Percentiles rank a stretch among this genome's conserved stretches.
These are phyloP conservation scores for Catenaria anguillulae DNA, from an alignment of 371 early-diverging fungal genomes.

Conservation along the genomic window DNA sequence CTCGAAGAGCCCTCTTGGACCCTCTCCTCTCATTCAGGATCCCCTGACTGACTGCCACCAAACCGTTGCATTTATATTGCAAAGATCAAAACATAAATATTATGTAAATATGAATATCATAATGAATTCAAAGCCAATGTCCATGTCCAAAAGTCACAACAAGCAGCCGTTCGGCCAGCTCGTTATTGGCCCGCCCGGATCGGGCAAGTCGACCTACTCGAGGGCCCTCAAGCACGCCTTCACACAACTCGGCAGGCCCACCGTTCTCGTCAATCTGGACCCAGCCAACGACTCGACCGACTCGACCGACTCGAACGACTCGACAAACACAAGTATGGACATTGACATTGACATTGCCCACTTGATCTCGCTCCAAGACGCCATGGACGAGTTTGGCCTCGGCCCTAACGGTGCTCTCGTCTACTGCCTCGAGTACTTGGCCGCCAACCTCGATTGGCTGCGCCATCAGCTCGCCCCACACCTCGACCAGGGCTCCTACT, in stretches of 20 bases:
- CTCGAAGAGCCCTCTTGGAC: no score
- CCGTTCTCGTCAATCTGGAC: constrained; percentile 53
- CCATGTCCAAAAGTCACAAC: no score
- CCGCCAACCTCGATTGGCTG: constrained; percentile 30
- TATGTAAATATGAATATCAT: no score
- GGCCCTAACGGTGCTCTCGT: constrained; percentile 50
- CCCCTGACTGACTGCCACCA: no score
- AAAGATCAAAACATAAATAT: no score
- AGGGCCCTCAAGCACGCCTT: constrained; percentile 82
- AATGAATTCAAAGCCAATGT: no score
- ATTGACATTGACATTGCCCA: constrained; percentile 46
- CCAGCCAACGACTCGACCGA: constrained; percentile 37
- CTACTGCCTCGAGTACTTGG: constrained; percentile 19
- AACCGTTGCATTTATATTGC: no score
- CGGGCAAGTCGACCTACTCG: constrained; percentile 96
- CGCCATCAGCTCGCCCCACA: not conserved
- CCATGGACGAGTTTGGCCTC: constrained; percentile 37
- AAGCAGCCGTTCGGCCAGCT: constrained; percentile 40
- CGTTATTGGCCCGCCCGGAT: constrained; percentile 93
- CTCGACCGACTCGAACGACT: constrained; percentile 9
- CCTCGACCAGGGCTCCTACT: constrained; percentile 27
- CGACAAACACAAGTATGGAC: no score
- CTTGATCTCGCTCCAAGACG: constrained; percentile 35
- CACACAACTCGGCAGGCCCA: constrained; percentile 57
- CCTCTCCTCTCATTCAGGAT: no score